These are phyloP conservation scores for Heritiera littoralis DNA, from an alignment of 345 rosid genomes.

Conservation along the genomic window DNA sequence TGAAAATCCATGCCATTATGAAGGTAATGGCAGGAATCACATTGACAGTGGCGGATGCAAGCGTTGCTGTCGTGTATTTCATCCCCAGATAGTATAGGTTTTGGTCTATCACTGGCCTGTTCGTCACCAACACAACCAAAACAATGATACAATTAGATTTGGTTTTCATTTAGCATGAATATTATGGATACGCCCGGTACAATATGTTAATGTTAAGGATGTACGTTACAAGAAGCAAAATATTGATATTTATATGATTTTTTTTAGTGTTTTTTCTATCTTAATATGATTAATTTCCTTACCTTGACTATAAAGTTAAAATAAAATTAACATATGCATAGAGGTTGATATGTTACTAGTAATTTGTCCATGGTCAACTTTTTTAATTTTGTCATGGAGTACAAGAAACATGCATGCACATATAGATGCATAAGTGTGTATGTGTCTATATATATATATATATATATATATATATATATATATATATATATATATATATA, in stretches of 20 bases:
- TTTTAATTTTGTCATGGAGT: too few species aligned
- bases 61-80: conserved; percentile 91
- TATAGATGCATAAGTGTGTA: too few species aligned
- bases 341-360: too few species aligned
- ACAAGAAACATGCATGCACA: too few species aligned
- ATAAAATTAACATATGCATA: too few species aligned
- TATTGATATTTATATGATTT: neutral
- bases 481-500: too few species aligned
- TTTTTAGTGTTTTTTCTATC: neutral
- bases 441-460: too few species aligned
- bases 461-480: too few species aligned
- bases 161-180: neutral
- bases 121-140: conserved; percentile 5
- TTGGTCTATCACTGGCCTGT: conserved; percentile 96
- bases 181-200: neutral
- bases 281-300: neutral
- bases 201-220: too few species aligned
- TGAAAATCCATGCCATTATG: conserved; percentile 76
- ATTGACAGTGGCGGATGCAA: conserved; percentile 71
- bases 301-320: too few species aligned
- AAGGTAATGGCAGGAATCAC: conserved; percentile 83
- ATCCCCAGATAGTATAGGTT: conserved; percentile 79
- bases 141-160: neutral
- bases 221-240: neutral
- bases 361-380: too few species aligned